A percentile compares a stretch with the other conserved stretches of the same genome.
Conservation (phyloP, 1,284 basidiomycete genomes). For the Cutaneotrichosporon sp. region DNA sequence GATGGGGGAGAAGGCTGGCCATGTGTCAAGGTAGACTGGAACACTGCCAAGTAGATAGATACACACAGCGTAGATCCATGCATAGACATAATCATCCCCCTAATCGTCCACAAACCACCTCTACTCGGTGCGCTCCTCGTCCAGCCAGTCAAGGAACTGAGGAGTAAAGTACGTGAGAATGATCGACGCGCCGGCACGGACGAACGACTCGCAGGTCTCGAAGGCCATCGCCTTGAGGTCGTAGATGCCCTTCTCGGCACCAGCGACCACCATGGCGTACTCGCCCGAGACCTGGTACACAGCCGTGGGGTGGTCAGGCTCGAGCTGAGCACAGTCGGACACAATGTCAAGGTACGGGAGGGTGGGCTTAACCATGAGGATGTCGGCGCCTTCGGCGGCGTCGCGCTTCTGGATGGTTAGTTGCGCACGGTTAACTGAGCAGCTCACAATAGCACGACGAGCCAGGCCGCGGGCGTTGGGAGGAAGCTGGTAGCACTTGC, state of each 20-base stretch:
- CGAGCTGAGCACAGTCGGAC: conserved; percentile 78
- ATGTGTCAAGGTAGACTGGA: conserved; percentile 39
- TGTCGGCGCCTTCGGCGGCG: conserved; percentile 90
- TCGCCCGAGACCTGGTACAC: conserved; percentile 97
- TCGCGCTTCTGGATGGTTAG: conserved; percentile 70
- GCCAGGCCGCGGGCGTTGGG: conserved; percentile 86
- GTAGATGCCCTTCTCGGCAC: conserved; percentile 89
- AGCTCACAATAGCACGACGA: conserved; percentile 82
- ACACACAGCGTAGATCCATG: background rate
- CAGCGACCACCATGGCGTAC: conserved; percentile 95
- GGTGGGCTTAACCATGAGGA: conserved; percentile 98
- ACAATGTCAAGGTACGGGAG: conserved; percentile 97
- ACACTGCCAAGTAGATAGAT: background rate
- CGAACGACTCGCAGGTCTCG: conserved; percentile 84
- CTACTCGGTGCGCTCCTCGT: conserved; percentile 45
- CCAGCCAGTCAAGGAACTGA: conserved; percentile 89
- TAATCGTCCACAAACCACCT: background rate
- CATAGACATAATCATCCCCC: background rate
- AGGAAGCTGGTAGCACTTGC: conserved; percentile 97
- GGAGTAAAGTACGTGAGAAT: conserved; percentile 96
- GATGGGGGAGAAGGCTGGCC: conserved; percentile 44
- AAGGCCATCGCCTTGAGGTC: conserved; percentile 90
- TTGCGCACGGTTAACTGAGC: too few relatives aligned
- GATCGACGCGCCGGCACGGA: conserved; percentile 87
- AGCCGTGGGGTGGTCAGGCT: conserved; percentile 83